phyloP scores from a whole-genome alignment of 2,329 filamentous ascomycete species.

The Neopestalotiopsis rosae region DNA sequence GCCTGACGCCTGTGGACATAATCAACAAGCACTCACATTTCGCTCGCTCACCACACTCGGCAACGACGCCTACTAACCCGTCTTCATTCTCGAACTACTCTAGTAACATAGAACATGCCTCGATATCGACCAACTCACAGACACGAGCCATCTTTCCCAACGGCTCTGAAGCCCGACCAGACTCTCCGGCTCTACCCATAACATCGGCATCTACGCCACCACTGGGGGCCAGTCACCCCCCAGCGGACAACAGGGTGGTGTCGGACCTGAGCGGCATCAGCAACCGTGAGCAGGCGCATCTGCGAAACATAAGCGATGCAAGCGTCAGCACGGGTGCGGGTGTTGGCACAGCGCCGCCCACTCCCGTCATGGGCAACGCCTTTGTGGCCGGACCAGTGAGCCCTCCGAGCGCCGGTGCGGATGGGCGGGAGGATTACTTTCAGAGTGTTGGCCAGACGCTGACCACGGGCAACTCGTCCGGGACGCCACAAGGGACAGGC shows the following conservation, averaged over 20 bases:
- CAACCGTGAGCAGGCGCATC: slow-evolving; percentile 43
- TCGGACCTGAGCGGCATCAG: slow-evolving; percentile 42
- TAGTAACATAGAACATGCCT: slow-evolving; percentile 37
- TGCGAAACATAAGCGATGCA: slow-evolving; percentile 47
- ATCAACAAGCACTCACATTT: slow-evolving; percentile 42
- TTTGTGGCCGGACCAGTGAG: slow-evolving; percentile 27
- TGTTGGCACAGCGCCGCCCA: slow-evolving; percentile 17
- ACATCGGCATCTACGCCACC: slow-evolving; percentile 14
- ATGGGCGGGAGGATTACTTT: slow-evolving; percentile 29
- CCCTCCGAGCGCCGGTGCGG: slow-evolving; percentile 29
- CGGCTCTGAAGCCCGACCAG: slow-evolving; percentile 18
- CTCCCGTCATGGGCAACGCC: background rate
- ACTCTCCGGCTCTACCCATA: slow-evolving; percentile 31
- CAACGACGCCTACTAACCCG: slow-evolving; percentile 34
- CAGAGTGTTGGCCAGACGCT: slow-evolving; percentile 27
- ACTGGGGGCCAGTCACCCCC: slow-evolving; percentile 3
- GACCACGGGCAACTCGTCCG: slow-evolving; percentile 17
- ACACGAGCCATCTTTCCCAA: background rate
- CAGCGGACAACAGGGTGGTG: slow-evolving; percentile 38
- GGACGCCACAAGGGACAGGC: slow-evolving; percentile 10
- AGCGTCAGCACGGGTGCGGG: slow-evolving; percentile 41
- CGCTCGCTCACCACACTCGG: slow-evolving; percentile 26
- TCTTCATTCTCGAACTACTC: slow-evolving; percentile 32
- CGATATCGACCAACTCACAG: slow-evolving; percentile 31
- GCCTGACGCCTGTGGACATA: slow-evolving; percentile 45